These are phyloP conservation scores for Scedosporium minutisporum DNA, from an alignment of 2,329 filamentous ascomycete genomes.

Conservation along the genomic window DNA sequence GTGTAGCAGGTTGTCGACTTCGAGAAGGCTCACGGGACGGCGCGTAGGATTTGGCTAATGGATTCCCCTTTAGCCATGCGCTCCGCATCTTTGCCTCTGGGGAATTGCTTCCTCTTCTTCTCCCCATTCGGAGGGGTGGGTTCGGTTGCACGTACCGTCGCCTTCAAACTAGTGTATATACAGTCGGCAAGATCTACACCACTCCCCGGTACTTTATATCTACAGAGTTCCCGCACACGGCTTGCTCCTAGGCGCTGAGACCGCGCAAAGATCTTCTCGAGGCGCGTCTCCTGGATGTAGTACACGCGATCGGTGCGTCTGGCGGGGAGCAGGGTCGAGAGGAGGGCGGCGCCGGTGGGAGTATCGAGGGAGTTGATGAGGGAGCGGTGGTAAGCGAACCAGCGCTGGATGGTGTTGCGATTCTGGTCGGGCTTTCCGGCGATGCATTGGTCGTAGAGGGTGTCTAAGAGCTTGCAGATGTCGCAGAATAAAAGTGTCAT, in stretches of 20 bases:
- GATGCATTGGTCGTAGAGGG: constrained; percentile 41
- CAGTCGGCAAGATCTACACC: constrained; percentile 63
- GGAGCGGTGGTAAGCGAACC: constrained; percentile 58
- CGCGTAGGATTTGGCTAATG: constrained; percentile 35
- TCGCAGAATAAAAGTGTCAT: constrained; percentile 62
- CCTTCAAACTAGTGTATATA: constrained; percentile 52
- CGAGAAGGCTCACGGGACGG: constrained; percentile 51
- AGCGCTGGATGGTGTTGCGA: constrained; percentile 39
- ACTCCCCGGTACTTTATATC: constrained; percentile 48
- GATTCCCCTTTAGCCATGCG: constrained; percentile 15
- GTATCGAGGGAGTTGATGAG: constrained; percentile 47
- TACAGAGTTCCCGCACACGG: constrained; percentile 50
- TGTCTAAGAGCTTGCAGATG: constrained; percentile 65
- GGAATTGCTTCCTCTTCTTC: too few species aligned
- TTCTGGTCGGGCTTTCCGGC: constrained; percentile 17
- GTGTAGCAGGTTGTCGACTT: constrained; percentile 60
- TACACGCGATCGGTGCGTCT: constrained; percentile 71
- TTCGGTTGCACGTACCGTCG: constrained; percentile 37
- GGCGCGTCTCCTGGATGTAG: constrained; percentile 48
- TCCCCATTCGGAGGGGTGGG: too few species aligned
- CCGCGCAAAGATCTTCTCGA: constrained; percentile 59
- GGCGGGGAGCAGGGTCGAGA: constrained; percentile 70
- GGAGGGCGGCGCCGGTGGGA: constrained; percentile 47
- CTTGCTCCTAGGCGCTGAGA: constrained; percentile 55
- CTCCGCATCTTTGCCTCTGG: not conserved